These are phyloP conservation scores for Microdochium nivale DNA, from an alignment of 2,329 filamentous ascomycete genomes.

Conservation along the genomic window DNA sequence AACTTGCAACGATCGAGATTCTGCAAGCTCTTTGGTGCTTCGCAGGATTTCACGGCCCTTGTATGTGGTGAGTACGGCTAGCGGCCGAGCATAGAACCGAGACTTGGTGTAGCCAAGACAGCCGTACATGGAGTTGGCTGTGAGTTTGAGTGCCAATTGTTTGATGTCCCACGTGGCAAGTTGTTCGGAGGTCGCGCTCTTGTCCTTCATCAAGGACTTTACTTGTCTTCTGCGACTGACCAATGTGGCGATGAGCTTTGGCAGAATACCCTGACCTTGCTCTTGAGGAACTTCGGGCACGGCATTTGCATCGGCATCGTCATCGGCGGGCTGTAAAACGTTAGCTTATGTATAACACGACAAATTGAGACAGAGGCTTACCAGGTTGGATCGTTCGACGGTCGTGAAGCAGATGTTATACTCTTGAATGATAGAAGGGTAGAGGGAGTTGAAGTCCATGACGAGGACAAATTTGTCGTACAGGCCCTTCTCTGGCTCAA, in stretches of 20 bases:
- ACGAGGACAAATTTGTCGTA: constrained; percentile 98
- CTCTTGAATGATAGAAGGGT: constrained; percentile 98
- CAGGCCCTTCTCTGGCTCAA: constrained; percentile 92
- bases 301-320: constrained; percentile 79
- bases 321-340: constrained; percentile 56
- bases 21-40: constrained; percentile 91
- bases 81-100: constrained; percentile 89
- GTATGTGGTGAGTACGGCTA: constrained; percentile 92
- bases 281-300: constrained; percentile 80
- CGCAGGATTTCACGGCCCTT: constrained; percentile 96
- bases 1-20: constrained; percentile 83
- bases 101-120: constrained; percentile 96
- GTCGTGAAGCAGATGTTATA: constrained; percentile 99
- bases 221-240: constrained; percentile 85
- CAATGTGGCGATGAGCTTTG: constrained; percentile 82
- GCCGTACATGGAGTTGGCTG: constrained; percentile 99
- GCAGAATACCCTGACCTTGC: constrained; percentile 76
- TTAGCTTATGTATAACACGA: background rate
- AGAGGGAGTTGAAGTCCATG: constrained; percentile 99
- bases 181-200: constrained; percentile 74
- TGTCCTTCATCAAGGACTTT: constrained; percentile 95
- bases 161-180: constrained; percentile 97
- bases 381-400: constrained; percentile 66
- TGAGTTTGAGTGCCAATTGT: constrained; percentile 91
- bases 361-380: constrained; percentile 32